Base-by-base conservation (phyloP, 345 rosid genomes). In the Citrus unshiu region DNA sequence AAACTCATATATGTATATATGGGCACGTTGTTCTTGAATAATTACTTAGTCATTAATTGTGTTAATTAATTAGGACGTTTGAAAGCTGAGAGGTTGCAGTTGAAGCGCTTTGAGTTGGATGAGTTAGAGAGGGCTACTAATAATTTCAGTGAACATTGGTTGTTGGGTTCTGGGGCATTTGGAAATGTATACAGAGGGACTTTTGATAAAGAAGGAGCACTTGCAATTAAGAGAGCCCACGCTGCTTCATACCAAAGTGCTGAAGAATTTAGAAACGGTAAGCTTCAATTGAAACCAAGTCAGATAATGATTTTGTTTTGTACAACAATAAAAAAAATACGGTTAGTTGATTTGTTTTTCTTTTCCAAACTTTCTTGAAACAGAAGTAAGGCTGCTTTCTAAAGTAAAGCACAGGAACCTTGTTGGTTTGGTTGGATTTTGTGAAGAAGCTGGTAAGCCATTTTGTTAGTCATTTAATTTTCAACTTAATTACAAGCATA, bases 261-360 rank as follows among this genome's bases (percentile, higher is more conserved):
- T 30, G 87, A 86, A 72, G 93, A 91, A 76, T 90, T 91, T 62
- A 84, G 90, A 80, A 90, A 90, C 78, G 95, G 93, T 90, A 81
- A 82, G 43, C 68, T 61, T 19, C 7, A 34, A 59, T 68, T 24
- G 40, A 24, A 19, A 57, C 0, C 29, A 7, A 7, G 27, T 59
- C 27, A 59, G 16, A 62, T 30, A 29, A 4, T 62, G 9, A n/a
- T 46, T 46, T 70, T 70, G 34, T 57, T 37, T 32, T 59, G 62
- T n/a, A 0, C 58, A 18, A 27, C 34, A 32, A 32, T 4, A 32
- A 32, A 58, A 37, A 24, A 77, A 56, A 37, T 2, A 58, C 4
- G 29, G 57, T n/a, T 16, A 12, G 49, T 37, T 75, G 75, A 84
- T 70, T 57, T 57, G 43, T 61, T 12, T 75, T 81, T 13, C 8